These are phyloP conservation scores for Boechera retrofracta DNA, from an alignment of 345 rosid species.

Conservation along the genomic window DNA sequence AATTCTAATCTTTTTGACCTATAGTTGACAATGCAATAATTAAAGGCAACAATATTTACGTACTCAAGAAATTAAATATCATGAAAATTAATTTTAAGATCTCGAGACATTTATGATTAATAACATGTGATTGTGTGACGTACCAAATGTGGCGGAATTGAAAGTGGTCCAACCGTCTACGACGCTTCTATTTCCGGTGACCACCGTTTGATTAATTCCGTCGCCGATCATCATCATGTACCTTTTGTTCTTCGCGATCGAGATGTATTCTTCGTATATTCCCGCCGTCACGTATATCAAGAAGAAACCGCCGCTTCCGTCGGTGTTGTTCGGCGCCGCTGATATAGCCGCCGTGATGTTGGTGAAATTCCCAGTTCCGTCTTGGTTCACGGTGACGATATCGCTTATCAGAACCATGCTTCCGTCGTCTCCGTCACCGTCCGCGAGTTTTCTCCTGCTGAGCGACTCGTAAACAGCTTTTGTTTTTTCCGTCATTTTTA, in stretches of 20 bases:
- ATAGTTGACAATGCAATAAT: slow-evolving; percentile 31
- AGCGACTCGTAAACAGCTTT: slow-evolving; percentile 53
- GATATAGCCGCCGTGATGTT: slow-evolving; percentile 69
- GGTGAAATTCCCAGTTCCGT: slow-evolving; percentile 73
- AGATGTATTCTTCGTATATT: slow-evolving; percentile 75
- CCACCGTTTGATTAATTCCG: slow-evolving; percentile 79
- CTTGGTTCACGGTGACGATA: slow-evolving; percentile 65
- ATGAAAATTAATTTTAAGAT: slow-evolving; percentile 10
- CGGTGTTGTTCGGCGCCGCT: slow-evolving; percentile 76
- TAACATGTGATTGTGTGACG: slow-evolving; percentile 42
- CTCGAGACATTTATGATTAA: slow-evolving; percentile 18
- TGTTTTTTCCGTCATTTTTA: slow-evolving; percentile 60
- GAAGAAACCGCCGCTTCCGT: slow-evolving; percentile 64
- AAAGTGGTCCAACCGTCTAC: slow-evolving; percentile 93
- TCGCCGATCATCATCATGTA: slow-evolving; percentile 91
- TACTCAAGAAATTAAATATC: slow-evolving; percentile 30
- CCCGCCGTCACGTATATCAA: slow-evolving; percentile 77
- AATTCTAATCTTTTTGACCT: slow-evolving; percentile 27
- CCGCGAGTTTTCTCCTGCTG: slow-evolving; percentile 46
- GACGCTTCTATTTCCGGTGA: slow-evolving; percentile 85
- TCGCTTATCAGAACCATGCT: slow-evolving; percentile 53
- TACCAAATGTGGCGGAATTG: slow-evolving; percentile 82
- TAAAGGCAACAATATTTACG: slow-evolving; percentile 14
- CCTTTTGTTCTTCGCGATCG: slow-evolving; percentile 70
- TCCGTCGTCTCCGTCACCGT: slow-evolving; percentile 47